Conservation (phyloP, 345 rosid species). For the Eucalyptus sp. region DNA sequence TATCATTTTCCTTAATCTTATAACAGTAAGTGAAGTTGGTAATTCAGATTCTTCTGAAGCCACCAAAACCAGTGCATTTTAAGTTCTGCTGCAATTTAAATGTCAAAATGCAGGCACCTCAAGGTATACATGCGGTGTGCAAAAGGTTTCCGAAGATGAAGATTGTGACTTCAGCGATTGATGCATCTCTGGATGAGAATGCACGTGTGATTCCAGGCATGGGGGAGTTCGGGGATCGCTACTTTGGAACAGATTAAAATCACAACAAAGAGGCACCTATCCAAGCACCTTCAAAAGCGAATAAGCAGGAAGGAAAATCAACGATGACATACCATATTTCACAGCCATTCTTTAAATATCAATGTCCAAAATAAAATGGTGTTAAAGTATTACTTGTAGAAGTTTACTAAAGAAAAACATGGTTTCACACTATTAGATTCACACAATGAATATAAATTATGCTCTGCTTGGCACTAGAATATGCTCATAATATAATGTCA, state of each 20-base stretch:
- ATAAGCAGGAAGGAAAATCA: background rate
- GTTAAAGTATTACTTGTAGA: background rate
- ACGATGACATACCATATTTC: background rate
- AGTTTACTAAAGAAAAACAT: background rate
- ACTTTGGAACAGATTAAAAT: constrained; percentile 51
- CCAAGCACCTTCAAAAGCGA: background rate
- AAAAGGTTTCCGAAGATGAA: constrained; percentile 72
- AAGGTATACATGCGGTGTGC: constrained; percentile 69
- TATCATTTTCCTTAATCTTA: constrained; percentile 89
- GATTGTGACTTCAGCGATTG: constrained; percentile 85
- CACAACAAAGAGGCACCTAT: background rate
- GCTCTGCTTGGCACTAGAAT: background rate
- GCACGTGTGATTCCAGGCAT: constrained; percentile 71
- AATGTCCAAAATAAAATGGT: background rate
- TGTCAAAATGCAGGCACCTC: constrained; percentile 52
- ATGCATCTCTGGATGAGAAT: constrained; percentile 40
- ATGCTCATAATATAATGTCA: background rate
- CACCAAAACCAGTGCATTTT: background rate
- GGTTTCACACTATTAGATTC: background rate
- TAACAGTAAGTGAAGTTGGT: constrained; percentile 44
- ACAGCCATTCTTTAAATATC: background rate
- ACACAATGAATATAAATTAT: background rate
- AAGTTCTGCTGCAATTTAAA: background rate
- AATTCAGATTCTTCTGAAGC: background rate
- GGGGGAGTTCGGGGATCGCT: constrained; percentile 90